phyloP scores from a whole-genome alignment of 2,329 filamentous ascomycete genomes.

The Aspergillus sp. region DNA sequence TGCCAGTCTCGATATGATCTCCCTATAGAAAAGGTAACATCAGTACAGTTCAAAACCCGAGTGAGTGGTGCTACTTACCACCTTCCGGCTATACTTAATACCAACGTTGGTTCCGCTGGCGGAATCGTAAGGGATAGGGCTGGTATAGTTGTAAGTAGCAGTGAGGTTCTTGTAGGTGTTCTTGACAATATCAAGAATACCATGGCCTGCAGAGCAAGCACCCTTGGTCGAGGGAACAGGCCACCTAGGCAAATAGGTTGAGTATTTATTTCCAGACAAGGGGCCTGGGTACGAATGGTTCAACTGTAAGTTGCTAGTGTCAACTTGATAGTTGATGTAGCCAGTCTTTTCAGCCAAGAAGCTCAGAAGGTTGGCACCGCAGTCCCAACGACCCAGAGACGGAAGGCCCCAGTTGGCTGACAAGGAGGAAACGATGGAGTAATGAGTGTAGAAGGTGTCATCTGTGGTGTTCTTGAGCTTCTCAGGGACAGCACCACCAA shows the following conservation, averaged over 20 bases:
- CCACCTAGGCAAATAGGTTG: conserved; percentile 23
- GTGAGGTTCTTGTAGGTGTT: conserved; percentile 20
- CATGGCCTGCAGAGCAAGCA: conserved; percentile 31
- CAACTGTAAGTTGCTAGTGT: conserved; percentile 41
- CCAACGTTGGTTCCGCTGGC: conserved; percentile 13
- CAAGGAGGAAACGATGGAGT: conserved; percentile 65
- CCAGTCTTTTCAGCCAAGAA: conserved; percentile 58
- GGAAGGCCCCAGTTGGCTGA: conserved; percentile 66
- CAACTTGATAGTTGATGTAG: conserved; percentile 44
- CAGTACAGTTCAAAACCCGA: too few relatives aligned
- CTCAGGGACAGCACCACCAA: conserved; percentile 68
- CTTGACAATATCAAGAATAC: conserved; percentile 27
- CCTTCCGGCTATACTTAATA: conserved; percentile 9
- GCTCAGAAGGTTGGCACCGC: conserved; percentile 64
- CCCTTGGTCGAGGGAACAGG: conserved; percentile 26
- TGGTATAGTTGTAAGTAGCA: conserved; percentile 30
- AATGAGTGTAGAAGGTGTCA: conserved; percentile 67
- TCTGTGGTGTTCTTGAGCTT: conserved; percentile 64
- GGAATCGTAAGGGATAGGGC: conserved; percentile 23
- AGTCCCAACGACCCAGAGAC: conserved; percentile 67
- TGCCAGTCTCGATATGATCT: too few relatives aligned
- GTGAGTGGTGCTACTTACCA: conserved; percentile 5
- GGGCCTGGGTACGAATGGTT: conserved; percentile 53
- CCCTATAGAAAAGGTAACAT: too few relatives aligned
- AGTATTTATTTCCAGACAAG: conserved; percentile 19